phyloP scores from a whole-genome alignment of 129 eudicot species.

The Smallanthus sonchifolius region DNA sequence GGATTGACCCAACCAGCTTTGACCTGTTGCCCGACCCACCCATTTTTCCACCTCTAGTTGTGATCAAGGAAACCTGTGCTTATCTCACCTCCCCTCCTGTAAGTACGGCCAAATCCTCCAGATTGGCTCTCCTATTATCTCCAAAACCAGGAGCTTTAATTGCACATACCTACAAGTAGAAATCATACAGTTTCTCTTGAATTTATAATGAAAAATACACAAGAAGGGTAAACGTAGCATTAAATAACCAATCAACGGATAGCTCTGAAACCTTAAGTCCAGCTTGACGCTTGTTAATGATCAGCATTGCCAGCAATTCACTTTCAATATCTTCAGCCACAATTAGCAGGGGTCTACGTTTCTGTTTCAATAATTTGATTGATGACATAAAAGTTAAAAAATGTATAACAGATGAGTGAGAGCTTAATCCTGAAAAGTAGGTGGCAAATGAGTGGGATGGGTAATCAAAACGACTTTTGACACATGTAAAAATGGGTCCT shows the following conservation, averaged over 20 bases:
- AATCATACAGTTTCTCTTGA: neutral
- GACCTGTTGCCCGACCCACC: neutral
- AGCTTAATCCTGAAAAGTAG: neutral
- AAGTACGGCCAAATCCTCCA: conserved; percentile 91
- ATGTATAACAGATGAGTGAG: neutral
- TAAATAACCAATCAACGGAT: neutral
- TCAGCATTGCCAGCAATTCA: conserved; percentile 74
- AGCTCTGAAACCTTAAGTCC: conserved; percentile 58
- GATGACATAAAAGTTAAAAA: neutral
- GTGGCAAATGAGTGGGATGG: neutral
- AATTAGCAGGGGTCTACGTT: conserved; percentile 64
- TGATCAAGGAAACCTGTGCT: conserved; percentile 10
- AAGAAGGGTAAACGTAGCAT: neutral
- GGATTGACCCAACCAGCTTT: neutral
- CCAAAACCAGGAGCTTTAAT: conserved; percentile 99
- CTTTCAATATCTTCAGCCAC: conserved; percentile 96
- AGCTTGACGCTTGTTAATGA: conserved; percentile 82
- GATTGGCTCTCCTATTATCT: conserved; percentile 83
- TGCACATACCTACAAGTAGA: conserved; percentile 75
- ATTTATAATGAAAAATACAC: neutral
- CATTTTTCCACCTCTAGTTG: neutral
- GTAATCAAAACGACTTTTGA: neutral
- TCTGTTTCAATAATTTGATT: conserved; percentile 32
- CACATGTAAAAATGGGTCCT: neutral
- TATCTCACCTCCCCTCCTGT: conserved; percentile 92